Percentiles rank a stretch among this genome's conserved stretches.
Evolutionary conservation across 345 rosid genomes (phyloP).

Genomic region (Euphorbia tirucalli): DNA sequence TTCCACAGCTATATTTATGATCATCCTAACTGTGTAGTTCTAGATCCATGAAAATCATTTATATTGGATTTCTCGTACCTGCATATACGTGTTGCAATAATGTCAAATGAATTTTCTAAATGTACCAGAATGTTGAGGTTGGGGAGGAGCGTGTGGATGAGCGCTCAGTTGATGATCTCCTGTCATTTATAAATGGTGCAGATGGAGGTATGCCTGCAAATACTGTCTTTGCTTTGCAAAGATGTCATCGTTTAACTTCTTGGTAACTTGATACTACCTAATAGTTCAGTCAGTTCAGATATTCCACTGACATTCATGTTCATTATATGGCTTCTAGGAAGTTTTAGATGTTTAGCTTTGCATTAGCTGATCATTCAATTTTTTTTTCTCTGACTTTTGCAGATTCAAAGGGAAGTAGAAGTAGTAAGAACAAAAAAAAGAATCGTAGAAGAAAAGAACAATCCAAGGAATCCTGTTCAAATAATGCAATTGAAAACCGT

Average conservation of each 20-base stretch:
- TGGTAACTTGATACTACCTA: slow-evolving; percentile 6
- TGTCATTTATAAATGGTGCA: slow-evolving; percentile 74
- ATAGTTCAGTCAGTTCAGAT: not conserved
- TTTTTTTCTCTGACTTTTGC: slow-evolving; percentile 27
- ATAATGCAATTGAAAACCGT: slow-evolving; percentile 33
- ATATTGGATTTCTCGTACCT: slow-evolving; percentile 1
- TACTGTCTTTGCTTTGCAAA: too few relatives aligned
- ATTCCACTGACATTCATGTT: slow-evolving; percentile 1
- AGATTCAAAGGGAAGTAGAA: slow-evolving; percentile 64
- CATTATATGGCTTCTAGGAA: not conserved
- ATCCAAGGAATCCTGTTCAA: slow-evolving; percentile 38
- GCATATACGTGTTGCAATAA: slow-evolving; percentile 12
- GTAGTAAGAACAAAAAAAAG: slow-evolving; percentile 64
- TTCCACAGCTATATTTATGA: not conserved
- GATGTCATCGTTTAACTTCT: too few relatives aligned
- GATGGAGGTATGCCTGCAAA: too few relatives aligned
- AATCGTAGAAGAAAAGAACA: slow-evolving; percentile 64
- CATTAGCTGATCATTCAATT: not conserved
- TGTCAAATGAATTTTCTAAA: slow-evolving; percentile 6
- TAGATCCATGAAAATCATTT: not conserved
- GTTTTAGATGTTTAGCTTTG: not conserved
- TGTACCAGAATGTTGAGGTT: slow-evolving; percentile 58
- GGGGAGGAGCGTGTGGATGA: slow-evolving; percentile 74
- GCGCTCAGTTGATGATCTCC: slow-evolving; percentile 86
- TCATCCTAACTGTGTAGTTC: not conserved